Evolutionary conservation across 805 yeast species (phyloP).

Genomic region (Candida peoriensis): DNA sequence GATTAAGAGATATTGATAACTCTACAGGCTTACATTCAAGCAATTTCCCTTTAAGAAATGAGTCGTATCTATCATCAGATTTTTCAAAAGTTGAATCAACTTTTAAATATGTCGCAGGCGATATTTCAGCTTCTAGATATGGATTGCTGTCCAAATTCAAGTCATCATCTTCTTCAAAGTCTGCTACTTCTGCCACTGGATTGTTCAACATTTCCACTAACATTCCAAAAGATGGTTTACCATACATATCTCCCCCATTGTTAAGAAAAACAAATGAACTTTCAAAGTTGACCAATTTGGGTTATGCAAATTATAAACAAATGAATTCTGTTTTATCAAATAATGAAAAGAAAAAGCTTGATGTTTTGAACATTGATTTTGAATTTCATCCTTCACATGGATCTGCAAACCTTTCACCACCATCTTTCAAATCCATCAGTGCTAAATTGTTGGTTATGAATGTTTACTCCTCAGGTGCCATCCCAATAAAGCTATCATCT

Average conservation of each 20-base stretch:
- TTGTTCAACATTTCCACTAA: conserved; percentile 25
- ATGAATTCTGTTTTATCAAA: conserved; percentile 24
- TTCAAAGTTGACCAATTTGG: conserved; percentile 28
- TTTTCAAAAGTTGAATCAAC: conserved; percentile 15
- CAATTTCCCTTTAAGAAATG: conserved; percentile 22
- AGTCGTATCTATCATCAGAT: conserved; percentile 12
- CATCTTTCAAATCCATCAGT: conserved; percentile 25
- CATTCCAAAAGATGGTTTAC: conserved; percentile 30
- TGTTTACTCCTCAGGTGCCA: conserved; percentile 29
- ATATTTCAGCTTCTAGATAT: background rate
- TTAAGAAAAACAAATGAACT: conserved; percentile 31
- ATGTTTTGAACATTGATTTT: conserved; percentile 25
- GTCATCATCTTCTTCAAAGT: background rate
- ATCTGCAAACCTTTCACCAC: conserved; percentile 23
- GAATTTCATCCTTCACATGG: conserved; percentile 27
- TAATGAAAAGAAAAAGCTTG: conserved; percentile 24
- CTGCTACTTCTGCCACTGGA: conserved; percentile 21
- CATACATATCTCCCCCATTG: conserved; percentile 33
- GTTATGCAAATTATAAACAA: conserved; percentile 30
- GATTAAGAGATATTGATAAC: conserved; percentile 1
- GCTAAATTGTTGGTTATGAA: conserved; percentile 31
- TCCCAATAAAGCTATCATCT: conserved; percentile 37
- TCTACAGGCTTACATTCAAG: background rate
- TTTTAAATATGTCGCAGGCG: conserved; percentile 5
- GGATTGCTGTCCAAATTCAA: background rate